Conservation (phyloP, 768 basidiomycete species). For the Serendipita vermifera region DNA sequence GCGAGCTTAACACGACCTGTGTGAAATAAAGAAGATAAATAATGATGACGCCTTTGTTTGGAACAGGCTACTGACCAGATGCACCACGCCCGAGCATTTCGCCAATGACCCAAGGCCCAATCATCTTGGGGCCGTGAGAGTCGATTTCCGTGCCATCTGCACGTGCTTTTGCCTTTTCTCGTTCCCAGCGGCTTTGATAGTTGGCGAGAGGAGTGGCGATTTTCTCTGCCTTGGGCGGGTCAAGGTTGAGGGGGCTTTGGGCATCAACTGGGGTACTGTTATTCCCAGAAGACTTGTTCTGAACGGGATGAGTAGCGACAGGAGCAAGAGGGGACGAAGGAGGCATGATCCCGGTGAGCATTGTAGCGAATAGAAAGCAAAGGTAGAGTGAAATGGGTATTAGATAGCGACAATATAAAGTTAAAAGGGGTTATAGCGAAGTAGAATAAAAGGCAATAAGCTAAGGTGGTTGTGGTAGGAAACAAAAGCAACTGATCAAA, state of each 20-base stretch:
- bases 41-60: not conserved
- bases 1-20: constrained; percentile 78
- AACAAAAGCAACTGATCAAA: too few relatives aligned
- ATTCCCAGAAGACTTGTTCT: too few relatives aligned
- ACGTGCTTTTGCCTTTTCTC: constrained; percentile 73
- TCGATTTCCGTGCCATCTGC: constrained; percentile 61
- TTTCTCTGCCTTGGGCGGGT: not conserved
- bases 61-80: constrained; percentile 36
- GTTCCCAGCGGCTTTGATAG: constrained; percentile 60
- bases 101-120: constrained; percentile 89
- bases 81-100: constrained; percentile 91
- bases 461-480: too few relatives aligned
- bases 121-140: constrained; percentile 69
- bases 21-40: not conserved
- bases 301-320: not conserved
- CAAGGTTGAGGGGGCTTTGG: not conserved
- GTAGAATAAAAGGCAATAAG: not conserved
- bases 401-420: not conserved
- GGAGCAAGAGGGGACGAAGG: not conserved
- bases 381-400: not conserved
- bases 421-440: constrained; percentile 4
- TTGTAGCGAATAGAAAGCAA: not conserved
- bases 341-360: not conserved
- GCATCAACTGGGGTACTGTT: too few relatives aligned
- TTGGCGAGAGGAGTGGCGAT: not conserved